These are phyloP conservation scores for Botryococcus braunii DNA, from an alignment of 163 green algal genomes.

Conservation along the genomic window DNA sequence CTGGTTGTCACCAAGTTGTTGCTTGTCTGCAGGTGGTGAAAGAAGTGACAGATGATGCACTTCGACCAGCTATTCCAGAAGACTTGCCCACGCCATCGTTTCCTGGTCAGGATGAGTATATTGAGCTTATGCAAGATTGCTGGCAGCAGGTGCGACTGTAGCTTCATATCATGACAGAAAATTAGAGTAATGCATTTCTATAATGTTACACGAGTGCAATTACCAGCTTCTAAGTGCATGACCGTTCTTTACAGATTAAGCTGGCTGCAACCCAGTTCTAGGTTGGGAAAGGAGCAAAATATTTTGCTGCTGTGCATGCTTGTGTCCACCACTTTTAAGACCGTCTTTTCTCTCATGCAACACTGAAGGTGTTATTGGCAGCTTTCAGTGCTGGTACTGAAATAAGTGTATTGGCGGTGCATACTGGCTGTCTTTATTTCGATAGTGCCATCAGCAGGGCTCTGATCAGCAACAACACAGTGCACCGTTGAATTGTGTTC, in stretches of 20 bases:
- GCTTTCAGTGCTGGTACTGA: neutral
- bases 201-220: neutral
- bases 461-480: neutral
- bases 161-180: neutral
- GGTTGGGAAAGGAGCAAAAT: neutral
- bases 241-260: too few species aligned
- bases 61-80: constrained; percentile 26
- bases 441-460: neutral
- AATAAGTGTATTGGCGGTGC: neutral
- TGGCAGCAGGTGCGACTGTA: constrained; percentile 26
- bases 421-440: neutral
- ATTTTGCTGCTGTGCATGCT: neutral
- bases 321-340: neutral
- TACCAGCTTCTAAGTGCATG: neutral
- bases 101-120: constrained; percentile 26
- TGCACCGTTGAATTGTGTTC: neutral
- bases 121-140: constrained; percentile 41
- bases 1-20: neutral
- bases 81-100: constrained; percentile 24
- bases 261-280: too few species aligned
- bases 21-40: constrained; percentile 30
- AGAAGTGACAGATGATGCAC: constrained; percentile 24
- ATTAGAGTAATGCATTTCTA: neutral
- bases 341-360: neutral
- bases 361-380: neutral